Percentiles rank a stretch among this genome's conserved stretches.
phyloP scores from a whole-genome alignment of 345 rosid species.

The Citrus inodora region DNA sequence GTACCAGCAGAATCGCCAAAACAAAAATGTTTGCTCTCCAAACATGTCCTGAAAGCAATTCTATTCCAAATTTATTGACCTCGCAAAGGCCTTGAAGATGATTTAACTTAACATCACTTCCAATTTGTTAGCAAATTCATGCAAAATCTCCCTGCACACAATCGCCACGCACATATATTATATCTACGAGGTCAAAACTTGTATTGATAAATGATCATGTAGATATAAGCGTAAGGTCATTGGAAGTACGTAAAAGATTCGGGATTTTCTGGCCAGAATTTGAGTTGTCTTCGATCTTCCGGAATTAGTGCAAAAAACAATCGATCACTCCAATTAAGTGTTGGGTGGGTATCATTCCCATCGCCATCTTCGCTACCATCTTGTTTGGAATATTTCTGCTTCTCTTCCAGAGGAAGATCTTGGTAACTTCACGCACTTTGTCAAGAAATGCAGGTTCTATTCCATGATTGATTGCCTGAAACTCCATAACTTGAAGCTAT shows the following conservation, averaged over 20 bases:
- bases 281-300: constrained; percentile 38
- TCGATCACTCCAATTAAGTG: constrained; percentile 69
- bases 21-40: constrained; percentile 34
- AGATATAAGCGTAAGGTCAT: too few species aligned
- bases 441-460: constrained; percentile 44
- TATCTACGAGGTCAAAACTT: neutral
- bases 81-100: constrained; percentile 51
- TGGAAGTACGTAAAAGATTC: constrained; percentile 39
- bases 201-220: neutral
- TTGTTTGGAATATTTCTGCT: constrained; percentile 48
- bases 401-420: constrained; percentile 52
- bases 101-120: constrained; percentile 9
- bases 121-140: constrained; percentile 34
- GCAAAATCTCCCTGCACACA: constrained; percentile 32
- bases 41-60: constrained; percentile 41
- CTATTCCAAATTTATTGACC: constrained; percentile 45
- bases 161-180: neutral
- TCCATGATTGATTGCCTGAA: constrained; percentile 66
- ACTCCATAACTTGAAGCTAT: constrained; percentile 1
- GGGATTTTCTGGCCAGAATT: constrained; percentile 62
- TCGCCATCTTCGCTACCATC: constrained; percentile 55
- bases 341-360: constrained; percentile 70
- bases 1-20: constrained; percentile 50
- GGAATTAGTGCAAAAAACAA: constrained; percentile 49
- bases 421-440: constrained; percentile 38